phyloP scores from a whole-genome alignment of 139 green algal genomes.

The Ulvella scutata region DNA sequence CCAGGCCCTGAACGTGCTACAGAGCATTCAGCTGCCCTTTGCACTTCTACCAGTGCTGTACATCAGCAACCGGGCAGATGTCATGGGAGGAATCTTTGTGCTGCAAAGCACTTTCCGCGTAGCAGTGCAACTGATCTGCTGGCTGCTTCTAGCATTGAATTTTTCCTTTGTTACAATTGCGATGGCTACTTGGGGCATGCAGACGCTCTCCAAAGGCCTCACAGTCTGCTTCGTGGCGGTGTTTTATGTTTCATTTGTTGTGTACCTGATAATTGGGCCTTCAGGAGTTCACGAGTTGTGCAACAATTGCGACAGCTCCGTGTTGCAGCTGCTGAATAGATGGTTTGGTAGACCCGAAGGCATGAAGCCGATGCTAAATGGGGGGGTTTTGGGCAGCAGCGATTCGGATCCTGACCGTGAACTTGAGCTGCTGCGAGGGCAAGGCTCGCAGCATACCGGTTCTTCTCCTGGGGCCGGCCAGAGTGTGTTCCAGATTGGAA shows the following conservation, averaged over 20 bases:
- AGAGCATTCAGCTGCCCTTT: constrained; percentile 47
- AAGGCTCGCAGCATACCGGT: no score
- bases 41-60: constrained; percentile 35
- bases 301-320: not conserved
- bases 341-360: not conserved
- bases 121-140: not conserved
- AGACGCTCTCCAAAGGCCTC: no score
- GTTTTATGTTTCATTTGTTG: constrained; percentile 17
- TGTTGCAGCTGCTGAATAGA: not conserved
- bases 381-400: no score
- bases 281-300: not conserved
- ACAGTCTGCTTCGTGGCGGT: not conserved
- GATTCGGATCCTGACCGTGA: no score
- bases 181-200: not conserved
- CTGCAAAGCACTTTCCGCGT: not conserved
- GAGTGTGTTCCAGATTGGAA: no score
- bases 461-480: no score
- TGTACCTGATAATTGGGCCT: constrained; percentile 21
- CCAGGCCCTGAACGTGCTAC: constrained; percentile 35
- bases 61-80: constrained; percentile 21
- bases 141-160: constrained; percentile 6
- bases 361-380: no score
- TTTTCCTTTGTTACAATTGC: not conserved
- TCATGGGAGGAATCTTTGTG: constrained; percentile 35
- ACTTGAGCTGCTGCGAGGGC: no score